Base-by-base conservation (phyloP, 192 early-diverging fungal species). In the Podila horticola region DNA sequence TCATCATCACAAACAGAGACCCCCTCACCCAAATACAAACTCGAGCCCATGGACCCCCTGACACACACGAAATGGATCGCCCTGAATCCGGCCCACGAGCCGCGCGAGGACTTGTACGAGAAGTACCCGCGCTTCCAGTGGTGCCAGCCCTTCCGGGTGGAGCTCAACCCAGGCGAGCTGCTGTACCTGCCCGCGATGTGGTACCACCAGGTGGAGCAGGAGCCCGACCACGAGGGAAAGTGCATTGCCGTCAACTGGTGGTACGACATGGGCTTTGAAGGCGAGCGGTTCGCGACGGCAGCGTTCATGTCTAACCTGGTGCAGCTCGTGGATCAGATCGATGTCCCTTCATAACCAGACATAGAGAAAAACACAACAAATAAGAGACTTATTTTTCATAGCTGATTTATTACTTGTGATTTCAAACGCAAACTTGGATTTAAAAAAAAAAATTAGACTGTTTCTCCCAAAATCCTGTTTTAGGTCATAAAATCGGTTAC, bases 241-340 rank as follows among this genome's bases (percentile, higher is more conserved):
- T 81, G 77, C 45, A 88, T 88, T 75, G 87, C 87, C 1, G 82
- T 88, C 17, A 88, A 88, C 62, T 88, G 85, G 71, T 88, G 87
- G 87, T 88, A 88, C 33, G 87, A 88, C 70, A 86, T 88, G 75
- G 83, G 84, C 19, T 86, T 73, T 73, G 77, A 81, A 11, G 77
- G 77, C 0, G 77, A 81, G 22, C 64, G 77, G 15, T 81, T 81
- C 34, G 61, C 71, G 7, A 72, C 66, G 3, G 65, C 77, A 0
- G 59, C 67, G 0, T 81, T 81, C 29, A 73, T 81, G 66, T 60
- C 70, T 0, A 73, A 69, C 28, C 50, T 81, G 17, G 58, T 81
- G 6, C 66, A 73, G 22, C 66, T 81, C 15, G 67, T 81, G 29
- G 77, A 73, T 61, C 71, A 81, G 48, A 73, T 73, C 36, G 66